Percentiles rank a stretch among this genome's conserved stretches.
These are phyloP conservation scores for Amauroascus niger DNA, from an alignment of 2,329 filamentous ascomycete species.

Conservation along the genomic window DNA sequence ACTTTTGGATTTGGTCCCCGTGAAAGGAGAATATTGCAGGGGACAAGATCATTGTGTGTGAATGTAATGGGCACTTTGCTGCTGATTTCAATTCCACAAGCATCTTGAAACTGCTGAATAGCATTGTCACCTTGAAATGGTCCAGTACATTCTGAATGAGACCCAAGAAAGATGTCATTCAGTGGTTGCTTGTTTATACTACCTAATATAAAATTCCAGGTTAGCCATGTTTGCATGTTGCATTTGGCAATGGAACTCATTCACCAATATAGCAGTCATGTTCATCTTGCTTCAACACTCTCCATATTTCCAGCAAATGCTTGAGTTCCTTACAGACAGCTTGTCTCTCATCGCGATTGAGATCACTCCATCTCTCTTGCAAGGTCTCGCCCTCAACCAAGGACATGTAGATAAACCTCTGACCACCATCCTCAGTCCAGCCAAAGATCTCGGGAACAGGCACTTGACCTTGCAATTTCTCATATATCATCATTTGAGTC, in stretches of 20 bases:
- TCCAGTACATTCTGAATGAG: constrained; percentile 19
- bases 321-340: constrained; percentile 27
- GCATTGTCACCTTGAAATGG: constrained; percentile 27
- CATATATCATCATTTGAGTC: constrained; percentile 24
- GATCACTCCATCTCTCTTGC: constrained; percentile 20
- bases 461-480: constrained; percentile 22
- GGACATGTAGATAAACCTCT: constrained; percentile 24
- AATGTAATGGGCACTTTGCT: constrained; percentile 15
- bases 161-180: constrained; percentile 26
- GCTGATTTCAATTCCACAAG: constrained; percentile 25
- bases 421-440: constrained; percentile 20
- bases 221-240: constrained; percentile 2
- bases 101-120: constrained; percentile 26
- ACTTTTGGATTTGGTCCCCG: constrained; percentile 20
- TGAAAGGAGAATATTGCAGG: constrained; percentile 22
- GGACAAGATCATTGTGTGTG: constrained; percentile 20
- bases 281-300: constrained; percentile 2
- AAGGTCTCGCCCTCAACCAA: constrained; percentile 21
- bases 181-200: constrained; percentile 24
- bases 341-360: constrained; percentile 21
- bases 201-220: constrained; percentile 19
- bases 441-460: constrained; percentile 24
- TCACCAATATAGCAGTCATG: constrained; percentile 20
- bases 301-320: constrained; percentile 15
- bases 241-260: constrained; percentile 11